phyloP scores from a whole-genome alignment of 2,329 filamentous ascomycete species.

The Ophiostoma ips region DNA sequence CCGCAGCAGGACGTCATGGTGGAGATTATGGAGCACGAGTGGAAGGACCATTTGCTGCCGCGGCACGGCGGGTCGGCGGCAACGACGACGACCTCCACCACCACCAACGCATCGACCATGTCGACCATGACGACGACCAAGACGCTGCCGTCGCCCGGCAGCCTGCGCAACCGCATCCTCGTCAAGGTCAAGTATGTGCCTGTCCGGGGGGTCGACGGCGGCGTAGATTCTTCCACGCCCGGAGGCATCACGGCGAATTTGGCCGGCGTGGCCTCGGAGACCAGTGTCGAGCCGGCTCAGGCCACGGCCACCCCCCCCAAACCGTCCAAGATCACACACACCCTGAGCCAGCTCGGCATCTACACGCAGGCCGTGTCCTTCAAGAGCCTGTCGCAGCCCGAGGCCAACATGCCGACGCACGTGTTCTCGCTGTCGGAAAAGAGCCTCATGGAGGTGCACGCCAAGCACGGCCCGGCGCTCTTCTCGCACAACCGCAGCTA shows the following conservation, averaged over 20 bases:
- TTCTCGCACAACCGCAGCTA: slow-evolving; percentile 72
- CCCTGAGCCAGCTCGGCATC: slow-evolving; percentile 61
- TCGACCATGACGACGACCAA: not conserved
- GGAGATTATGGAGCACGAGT: slow-evolving; percentile 75
- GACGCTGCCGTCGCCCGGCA: slow-evolving; percentile 50
- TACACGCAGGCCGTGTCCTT: slow-evolving; percentile 78
- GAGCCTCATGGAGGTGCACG: slow-evolving; percentile 46
- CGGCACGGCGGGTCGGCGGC: slow-evolving; percentile 31
- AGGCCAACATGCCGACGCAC: slow-evolving; percentile 49
- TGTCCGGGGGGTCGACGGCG: slow-evolving; percentile 13
- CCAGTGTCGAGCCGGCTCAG: slow-evolving; percentile 1
- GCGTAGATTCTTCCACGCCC: not conserved
- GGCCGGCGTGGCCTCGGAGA: slow-evolving; percentile 4
- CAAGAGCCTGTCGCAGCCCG: slow-evolving; percentile 60
- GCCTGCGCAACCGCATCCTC: slow-evolving; percentile 64
- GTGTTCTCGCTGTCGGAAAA: slow-evolving; percentile 56
- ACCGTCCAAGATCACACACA: slow-evolving; percentile 52
- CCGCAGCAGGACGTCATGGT: slow-evolving; percentile 87
- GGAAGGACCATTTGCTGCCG: slow-evolving; percentile 58
- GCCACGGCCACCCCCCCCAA: slow-evolving; percentile 23
- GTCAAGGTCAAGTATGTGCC: slow-evolving; percentile 66
- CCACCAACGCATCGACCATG: not conserved
- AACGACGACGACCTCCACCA: slow-evolving; percentile 6
- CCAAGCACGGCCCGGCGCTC: slow-evolving; percentile 36
- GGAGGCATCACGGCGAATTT: slow-evolving; percentile 1